A percentile compares a stretch with the other conserved stretches of the same genome.
phyloP scores from a whole-genome alignment of 2,329 filamentous ascomycete genomes.

The Xylaria sp. region DNA sequence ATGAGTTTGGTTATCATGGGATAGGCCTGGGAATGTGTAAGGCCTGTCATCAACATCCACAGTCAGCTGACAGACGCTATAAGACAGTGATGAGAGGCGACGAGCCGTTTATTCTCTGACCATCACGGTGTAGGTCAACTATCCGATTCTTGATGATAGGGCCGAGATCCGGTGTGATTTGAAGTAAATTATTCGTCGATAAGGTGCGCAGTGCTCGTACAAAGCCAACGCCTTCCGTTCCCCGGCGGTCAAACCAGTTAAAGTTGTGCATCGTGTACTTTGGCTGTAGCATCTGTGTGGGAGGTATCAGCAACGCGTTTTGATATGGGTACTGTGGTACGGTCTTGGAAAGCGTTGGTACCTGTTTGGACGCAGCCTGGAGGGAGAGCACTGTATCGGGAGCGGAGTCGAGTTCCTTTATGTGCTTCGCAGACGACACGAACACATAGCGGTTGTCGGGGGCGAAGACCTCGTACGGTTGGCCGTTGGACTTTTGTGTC shows the following conservation, averaged over 20 bases:
- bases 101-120: too few relatives aligned
- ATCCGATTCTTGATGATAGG: neutral
- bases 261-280: slow-evolving; percentile 33
- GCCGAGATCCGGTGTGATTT: slow-evolving; percentile 8
- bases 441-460: slow-evolving; percentile 12
- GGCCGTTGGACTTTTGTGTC: slow-evolving; percentile 2
- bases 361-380: slow-evolving; percentile 20
- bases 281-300: slow-evolving; percentile 26
- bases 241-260: slow-evolving; percentile 35
- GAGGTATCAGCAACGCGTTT: neutral
- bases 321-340: neutral
- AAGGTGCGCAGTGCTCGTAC: slow-evolving; percentile 24
- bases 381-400: slow-evolving; percentile 20
- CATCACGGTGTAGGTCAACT: neutral
- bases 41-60: too few relatives aligned
- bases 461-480: slow-evolving; percentile 2
- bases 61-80: too few relatives aligned
- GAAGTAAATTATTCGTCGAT: slow-evolving; percentile 27
- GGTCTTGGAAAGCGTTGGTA: slow-evolving; percentile 7
- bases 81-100: too few relatives aligned
- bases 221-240: slow-evolving; percentile 34
- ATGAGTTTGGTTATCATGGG: slow-evolving; percentile 9
- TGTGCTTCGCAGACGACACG: slow-evolving; percentile 12
- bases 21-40: slow-evolving; percentile 6
- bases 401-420: slow-evolving; percentile 23